Evolutionary conservation across 2,329 filamentous ascomycete species (phyloP), one percentile per base, ranked within the genome.

Genomic region (Didymella pomorum): DNA sequence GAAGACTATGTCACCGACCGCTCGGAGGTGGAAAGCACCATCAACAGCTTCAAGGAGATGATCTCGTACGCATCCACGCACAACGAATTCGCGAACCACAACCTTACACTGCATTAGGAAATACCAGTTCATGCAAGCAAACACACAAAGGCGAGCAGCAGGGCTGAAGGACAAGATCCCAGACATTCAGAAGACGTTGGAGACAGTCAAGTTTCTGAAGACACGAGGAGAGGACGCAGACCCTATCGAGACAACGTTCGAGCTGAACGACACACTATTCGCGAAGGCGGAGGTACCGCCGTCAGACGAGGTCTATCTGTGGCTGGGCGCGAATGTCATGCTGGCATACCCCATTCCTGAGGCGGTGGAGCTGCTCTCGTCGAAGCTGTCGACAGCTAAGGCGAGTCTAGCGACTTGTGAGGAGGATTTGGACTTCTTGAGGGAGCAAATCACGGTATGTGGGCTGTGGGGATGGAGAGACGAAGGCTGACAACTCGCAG

Each of bases 301-400:
- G 1, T 92, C 91, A 0, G 88, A 97, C 8, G 94, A 99, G 76
- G 94, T 99, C 12, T 97, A 96, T 74, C 84, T 99, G 52, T 99
- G 95, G 95, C 84, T 99, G n/a, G 95, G 95, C 31, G 94, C 95
- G 56, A 99, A 99, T 71, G 93, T 98, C 46, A 99, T 99, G 95
- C 83, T 99, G 58, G 88, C 95, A 49, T 99, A 99, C 76, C 92
- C 93, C 3, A 88, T 98, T 62, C 86, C 88, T 16, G 95, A 98
- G 79, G 95, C 95, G 0, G 88, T 94, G 79, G 82, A 83, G 42
- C 84, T 99, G 66, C 83, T 99, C 55, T 81, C 85, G 43, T 87
- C 88, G 14, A 97, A 97, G 78, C 81, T 97, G 20, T 80, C 83
- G 26, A 89, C 91, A 9, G 95, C 95, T 1, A 89, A 93, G 78